Base-by-base conservation (phyloP, 345 rosid species). In the Hibiscus syriacus region DNA sequence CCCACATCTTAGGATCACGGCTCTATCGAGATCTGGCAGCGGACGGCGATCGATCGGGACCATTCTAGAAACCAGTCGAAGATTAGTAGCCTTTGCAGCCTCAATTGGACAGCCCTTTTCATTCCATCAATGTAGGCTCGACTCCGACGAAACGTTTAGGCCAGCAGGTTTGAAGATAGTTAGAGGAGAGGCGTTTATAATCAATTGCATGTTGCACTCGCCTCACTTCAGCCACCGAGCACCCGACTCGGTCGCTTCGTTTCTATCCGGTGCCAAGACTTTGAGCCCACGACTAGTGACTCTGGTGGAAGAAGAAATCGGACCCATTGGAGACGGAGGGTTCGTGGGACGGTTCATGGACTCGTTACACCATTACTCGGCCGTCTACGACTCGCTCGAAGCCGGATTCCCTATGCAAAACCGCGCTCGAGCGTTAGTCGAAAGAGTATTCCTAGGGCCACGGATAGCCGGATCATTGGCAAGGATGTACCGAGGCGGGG, bases 301-400 rank as follows among this genome's bases (percentile, higher is more conserved):
- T n/a, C n/a, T n/a, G n/a, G n/a, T n/a, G n/a, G n/a, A n/a, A n/a
- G n/a, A n/a, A n/a, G n/a, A n/a, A n/a, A n/a, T n/a, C n/a, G n/a
- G n/a, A n/a, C n/a, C n/a, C n/a, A n/a, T n/a, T n/a, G n/a, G n/a
- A n/a, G 88, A 9, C 88, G 97, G 92, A 2, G 88, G 89, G 22
- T 92, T 88, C 20, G 65, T 86, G 26, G 73, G 83, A 12, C 80
- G 83, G 69, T 92, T 92, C 63, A 84, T 88, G 89, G 98, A 92
- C 78, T 74, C 87, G 4, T 71, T 90, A 63, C 94, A 90, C 70
- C 97, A 92, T n/a, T 92, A 81, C 80, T 90, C 98, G 0, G 97
- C 98, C 12, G 23, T 90, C 2, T 90, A 81, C 20, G 97, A 92
- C 72, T 90, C 98, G n/a, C 72, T 92, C 1, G 97, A 90, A 72